phyloP scores from a whole-genome alignment of 2,329 filamentous ascomycete genomes.

The Trichoderma sp. region DNA sequence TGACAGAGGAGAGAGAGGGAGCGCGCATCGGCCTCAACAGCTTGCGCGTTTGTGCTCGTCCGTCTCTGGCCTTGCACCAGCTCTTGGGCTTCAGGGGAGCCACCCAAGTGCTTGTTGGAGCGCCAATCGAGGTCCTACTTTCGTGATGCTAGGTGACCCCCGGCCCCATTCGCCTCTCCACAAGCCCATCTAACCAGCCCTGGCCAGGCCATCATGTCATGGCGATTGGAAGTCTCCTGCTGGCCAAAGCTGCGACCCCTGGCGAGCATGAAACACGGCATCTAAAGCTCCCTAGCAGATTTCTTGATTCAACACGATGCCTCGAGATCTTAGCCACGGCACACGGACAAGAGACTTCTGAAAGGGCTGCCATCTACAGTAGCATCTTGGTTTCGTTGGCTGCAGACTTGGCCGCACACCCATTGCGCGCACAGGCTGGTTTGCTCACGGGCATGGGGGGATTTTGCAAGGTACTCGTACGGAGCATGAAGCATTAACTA shows the following conservation, averaged over 20 bases:
- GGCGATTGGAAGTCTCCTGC: constrained; percentile 6
- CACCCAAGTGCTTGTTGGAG: background rate
- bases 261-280: constrained; percentile 17
- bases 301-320: background rate
- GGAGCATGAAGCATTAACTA: background rate
- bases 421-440: background rate
- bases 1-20: constrained; percentile 4
- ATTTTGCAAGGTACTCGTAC: background rate
- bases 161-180: constrained; percentile 13
- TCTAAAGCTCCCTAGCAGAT: background rate
- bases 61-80: constrained; percentile 6
- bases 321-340: background rate
- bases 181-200: constrained; percentile 10
- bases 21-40: constrained; percentile 11
- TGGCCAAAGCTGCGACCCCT: background rate
- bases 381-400: background rate
- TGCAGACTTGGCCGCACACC: background rate
- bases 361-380: background rate
- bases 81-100: constrained; percentile 20
- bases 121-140: constrained; percentile 16
- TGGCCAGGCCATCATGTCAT: constrained; percentile 14
- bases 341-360: background rate
- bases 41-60: constrained; percentile 6
- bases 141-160: constrained; percentile 17
- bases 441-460: background rate